These are phyloP conservation scores for Eucalyptus marginata DNA, from an alignment of 345 rosid genomes.

Conservation along the genomic window DNA sequence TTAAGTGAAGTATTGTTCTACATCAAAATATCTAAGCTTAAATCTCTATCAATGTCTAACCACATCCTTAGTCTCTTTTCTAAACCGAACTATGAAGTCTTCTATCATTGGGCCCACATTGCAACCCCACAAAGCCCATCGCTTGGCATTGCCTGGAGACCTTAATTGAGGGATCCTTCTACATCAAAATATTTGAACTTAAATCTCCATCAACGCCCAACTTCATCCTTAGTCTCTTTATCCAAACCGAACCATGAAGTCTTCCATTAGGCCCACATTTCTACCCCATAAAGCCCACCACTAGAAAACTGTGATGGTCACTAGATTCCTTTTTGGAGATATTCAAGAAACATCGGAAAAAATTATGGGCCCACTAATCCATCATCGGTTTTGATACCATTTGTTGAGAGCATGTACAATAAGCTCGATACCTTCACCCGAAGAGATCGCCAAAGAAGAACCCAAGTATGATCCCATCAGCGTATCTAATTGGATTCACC, in stretches of 20 bases:
- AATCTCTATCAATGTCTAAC: neutral
- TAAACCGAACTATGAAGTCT: neutral
- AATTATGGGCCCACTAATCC: neutral
- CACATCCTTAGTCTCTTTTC: neutral
- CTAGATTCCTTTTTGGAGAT: rapidly evolving
- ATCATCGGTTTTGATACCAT: no score
- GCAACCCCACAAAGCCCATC: neutral
- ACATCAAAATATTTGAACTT: neutral
- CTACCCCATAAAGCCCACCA: no score
- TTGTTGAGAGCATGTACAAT: neutral
- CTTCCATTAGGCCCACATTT: neutral
- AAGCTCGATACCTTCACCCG: neutral
- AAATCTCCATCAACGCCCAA: neutral
- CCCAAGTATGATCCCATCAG: neutral
- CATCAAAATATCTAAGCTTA: no score
- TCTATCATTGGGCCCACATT: neutral
- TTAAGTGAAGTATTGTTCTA: no score
- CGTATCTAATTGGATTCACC: no score
- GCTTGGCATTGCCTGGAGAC: rapidly evolving
- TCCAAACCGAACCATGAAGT: neutral
- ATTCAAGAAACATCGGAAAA: neutral
- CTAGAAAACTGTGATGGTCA: neutral
- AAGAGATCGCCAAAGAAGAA: no score
- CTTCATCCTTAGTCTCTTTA: neutral
- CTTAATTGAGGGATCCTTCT: neutral